phyloP scores from a whole-genome alignment of 2,329 filamentous ascomycete genomes.

The Neophaeococcomyces aloes region DNA sequence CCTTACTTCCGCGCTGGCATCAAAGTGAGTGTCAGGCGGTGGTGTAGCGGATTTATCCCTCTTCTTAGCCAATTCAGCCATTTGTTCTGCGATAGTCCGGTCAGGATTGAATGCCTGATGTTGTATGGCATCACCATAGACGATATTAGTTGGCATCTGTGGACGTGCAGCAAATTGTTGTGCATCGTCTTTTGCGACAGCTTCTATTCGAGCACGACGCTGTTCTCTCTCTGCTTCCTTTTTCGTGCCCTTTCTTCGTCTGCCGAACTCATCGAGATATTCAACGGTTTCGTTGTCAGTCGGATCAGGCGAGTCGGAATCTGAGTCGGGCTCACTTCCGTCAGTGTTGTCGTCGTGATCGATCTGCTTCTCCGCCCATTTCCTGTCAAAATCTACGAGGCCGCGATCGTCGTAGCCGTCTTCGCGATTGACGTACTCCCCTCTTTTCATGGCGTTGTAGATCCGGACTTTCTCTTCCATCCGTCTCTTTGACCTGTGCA shows the following conservation, averaged over 20 bases:
- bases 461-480: conserved; percentile 85
- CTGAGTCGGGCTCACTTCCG: conserved; percentile 24
- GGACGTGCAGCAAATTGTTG: conserved; percentile 54
- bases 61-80: conserved; percentile 67
- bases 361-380: conserved; percentile 67
- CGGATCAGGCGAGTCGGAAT: conserved; percentile 29
- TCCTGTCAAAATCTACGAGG: conserved; percentile 88
- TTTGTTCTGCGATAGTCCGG: conserved; percentile 51
- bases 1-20: conserved; percentile 70
- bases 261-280: conserved; percentile 84
- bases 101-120: conserved; percentile 70
- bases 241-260: conserved; percentile 62
- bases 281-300: conserved; percentile 60
- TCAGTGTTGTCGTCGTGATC: conserved; percentile 30
- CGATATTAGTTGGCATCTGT: conserved; percentile 56
- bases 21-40: conserved; percentile 72
- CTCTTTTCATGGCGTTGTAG: conserved; percentile 82
- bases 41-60: conserved; percentile 72
- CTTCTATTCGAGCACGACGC: conserved; percentile 43
- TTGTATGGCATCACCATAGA: conserved; percentile 80
- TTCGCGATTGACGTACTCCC: conserved; percentile 54
- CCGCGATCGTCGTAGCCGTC: conserved; percentile 32
- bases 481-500: conserved; percentile 60
- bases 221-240: conserved; percentile 57
- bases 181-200: conserved; percentile 49